phyloP scores from a whole-genome alignment of 805 yeast species.

The Saccharomycopsis olivae region DNA sequence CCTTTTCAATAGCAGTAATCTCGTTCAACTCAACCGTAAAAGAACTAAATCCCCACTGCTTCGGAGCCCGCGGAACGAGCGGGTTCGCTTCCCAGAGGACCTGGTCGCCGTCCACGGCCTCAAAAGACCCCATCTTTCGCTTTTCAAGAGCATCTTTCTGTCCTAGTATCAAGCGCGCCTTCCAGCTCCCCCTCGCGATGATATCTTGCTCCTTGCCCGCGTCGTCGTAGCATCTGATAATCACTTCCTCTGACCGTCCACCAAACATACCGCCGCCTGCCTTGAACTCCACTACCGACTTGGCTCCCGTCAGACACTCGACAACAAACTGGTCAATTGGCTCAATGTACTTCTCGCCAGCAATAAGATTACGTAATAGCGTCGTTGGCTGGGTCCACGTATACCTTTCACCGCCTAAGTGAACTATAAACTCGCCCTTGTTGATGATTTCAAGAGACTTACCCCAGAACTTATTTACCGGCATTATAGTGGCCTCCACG shows the following conservation, averaged over 20 bases:
- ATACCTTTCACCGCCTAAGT: conserved; percentile 53
- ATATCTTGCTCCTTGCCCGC: too few species aligned
- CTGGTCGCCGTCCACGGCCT: conserved; percentile 30
- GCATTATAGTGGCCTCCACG: conserved; percentile 50
- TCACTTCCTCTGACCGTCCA: conserved; percentile 63
- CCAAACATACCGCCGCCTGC: conserved; percentile 80
- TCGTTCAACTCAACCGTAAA: conserved; percentile 79
- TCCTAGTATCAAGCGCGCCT: conserved; percentile 47
- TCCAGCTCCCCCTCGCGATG: too few species aligned
- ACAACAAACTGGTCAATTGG: conserved; percentile 65
- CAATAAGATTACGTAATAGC: conserved; percentile 73
- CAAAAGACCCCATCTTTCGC: too few species aligned
- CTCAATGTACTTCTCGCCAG: conserved; percentile 91
- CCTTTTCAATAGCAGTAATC: conserved; percentile 60
- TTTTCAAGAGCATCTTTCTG: too few species aligned
- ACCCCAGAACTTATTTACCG: conserved; percentile 91
- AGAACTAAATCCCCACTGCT: conserved; percentile 76
- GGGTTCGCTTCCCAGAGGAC: conserved; percentile 66
- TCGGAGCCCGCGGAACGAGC: conserved; percentile 43
- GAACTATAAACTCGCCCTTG: conserved; percentile 53
- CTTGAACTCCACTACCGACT: conserved; percentile 65
- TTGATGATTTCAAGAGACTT: conserved; percentile 78
- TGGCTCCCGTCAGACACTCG: conserved; percentile 55
- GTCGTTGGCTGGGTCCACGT: conserved; percentile 80
- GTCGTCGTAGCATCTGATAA: conserved; percentile 25